Evolutionary conservation across 2,329 filamentous ascomycete genomes (phyloP), one percentile per base, ranked within the genome.

Genomic region (Sclerotinia glacialis): DNA sequence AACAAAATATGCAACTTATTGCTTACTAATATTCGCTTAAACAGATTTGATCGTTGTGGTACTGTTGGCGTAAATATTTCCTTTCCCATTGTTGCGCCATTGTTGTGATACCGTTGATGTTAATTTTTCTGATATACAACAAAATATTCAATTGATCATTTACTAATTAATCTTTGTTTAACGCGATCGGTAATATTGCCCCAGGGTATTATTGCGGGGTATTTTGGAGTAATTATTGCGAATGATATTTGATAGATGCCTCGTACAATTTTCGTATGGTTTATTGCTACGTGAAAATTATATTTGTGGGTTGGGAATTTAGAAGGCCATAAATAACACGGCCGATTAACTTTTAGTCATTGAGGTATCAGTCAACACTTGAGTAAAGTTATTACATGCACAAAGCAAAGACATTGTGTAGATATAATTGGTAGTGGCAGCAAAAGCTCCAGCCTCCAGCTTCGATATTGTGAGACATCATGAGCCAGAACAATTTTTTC

Each of bases 171-270:
- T n/a, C n/a, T n/a, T n/a, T n/a, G n/a, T n/a, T n/a, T n/a, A n/a
- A n/a, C n/a, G n/a, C n/a, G n/a, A n/a, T n/a, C n/a, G n/a, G n/a
- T n/a, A n/a, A n/a, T n/a, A n/a, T 47, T 64, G 37, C 52, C 46
- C 26, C 21, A 46, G 42, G 12, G 28, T 8, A n/a, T n/a, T 54
- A 34, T 53, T 56, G 61, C 61, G 52, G 50, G 61, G 50, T 31
- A 28, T 18, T 44, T 11, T 34, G 16, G 18, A 37, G 44, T 49
- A 49, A 26, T 12, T 21, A 18, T 34, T 37, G 8, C 7, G 23
- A 37, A 37, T 12, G 28, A 60, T 21, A 12, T 37, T 37, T 9
- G 34, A 21, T 9, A 23, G 9, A 60, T 21, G 16, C n/a, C n/a
- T n/a, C n/a, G 61, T 21, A 26, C 21, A 26, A 26, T 11, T 37